Evolutionary conservation across 441 rosid species (phyloP).

Genomic region (Bruguiera hainesii): DNA sequence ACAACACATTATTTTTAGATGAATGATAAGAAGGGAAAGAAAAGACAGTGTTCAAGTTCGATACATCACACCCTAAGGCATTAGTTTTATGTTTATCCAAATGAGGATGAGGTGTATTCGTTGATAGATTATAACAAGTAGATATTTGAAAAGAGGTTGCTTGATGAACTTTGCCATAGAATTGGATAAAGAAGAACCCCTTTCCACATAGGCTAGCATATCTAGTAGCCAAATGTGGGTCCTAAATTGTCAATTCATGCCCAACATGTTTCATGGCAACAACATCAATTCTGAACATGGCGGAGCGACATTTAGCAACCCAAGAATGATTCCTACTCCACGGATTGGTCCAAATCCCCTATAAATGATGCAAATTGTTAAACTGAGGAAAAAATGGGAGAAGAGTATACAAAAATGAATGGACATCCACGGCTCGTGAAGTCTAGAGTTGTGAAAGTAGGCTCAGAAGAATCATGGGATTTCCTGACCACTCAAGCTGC

Average conservation of each 20-base stretch:
- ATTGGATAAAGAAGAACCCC: slow-evolving; percentile 4
- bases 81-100: too few relatives aligned
- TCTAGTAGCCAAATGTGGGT: slow-evolving; percentile 8
- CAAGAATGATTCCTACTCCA: not conserved
- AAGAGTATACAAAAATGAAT: slow-evolving; percentile 5
- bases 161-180: too few relatives aligned
- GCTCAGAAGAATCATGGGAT: slow-evolving; percentile 44
- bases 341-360: not conserved
- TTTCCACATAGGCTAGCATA: not conserved
- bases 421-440: slow-evolving; percentile 15
- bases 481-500: slow-evolving; percentile 32
- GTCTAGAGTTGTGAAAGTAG: slow-evolving; percentile 38
- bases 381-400: not conserved
- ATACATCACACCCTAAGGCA: too few relatives aligned
- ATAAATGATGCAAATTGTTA: too few relatives aligned
- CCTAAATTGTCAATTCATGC: slow-evolving; percentile 3
- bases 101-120: too few relatives aligned
- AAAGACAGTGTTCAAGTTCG: too few relatives aligned
- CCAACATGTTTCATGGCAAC: not conserved
- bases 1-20: too few relatives aligned
- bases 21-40: too few relatives aligned
- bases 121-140: too few relatives aligned
- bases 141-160: too few relatives aligned
- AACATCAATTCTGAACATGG: not conserved
- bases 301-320: not conserved